phyloP scores from a whole-genome alignment of 2,329 filamentous ascomycete genomes.

The Cytospora piceicola region DNA sequence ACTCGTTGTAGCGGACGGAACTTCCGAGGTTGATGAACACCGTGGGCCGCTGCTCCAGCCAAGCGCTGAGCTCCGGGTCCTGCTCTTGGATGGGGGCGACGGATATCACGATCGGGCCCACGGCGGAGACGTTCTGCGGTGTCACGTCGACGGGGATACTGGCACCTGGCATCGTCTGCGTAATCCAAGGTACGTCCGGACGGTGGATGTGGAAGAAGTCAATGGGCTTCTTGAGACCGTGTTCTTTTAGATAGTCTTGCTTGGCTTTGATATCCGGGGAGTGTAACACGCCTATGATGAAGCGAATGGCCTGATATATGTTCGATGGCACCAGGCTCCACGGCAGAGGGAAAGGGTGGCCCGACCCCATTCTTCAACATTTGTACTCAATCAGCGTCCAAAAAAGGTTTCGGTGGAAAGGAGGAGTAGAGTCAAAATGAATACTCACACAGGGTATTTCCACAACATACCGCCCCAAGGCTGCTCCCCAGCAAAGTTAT shows the following conservation, averaged over 20 bases:
- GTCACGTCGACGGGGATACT: constrained; percentile 34
- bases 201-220: constrained; percentile 31
- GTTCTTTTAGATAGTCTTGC: constrained; percentile 22
- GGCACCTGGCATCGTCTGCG: constrained; percentile 35
- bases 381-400: no score
- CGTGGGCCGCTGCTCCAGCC: constrained; percentile 34
- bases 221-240: constrained; percentile 36
- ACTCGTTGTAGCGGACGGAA: constrained; percentile 32
- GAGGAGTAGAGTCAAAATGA: no score
- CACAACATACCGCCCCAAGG: constrained; percentile 30
- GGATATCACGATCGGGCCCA: constrained; percentile 35
- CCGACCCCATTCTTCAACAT: constrained; percentile 28
- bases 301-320: constrained; percentile 24
- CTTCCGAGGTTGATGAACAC: constrained; percentile 38
- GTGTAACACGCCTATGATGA: constrained; percentile 22
- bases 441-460: constrained; percentile 32
- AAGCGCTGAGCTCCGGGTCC: constrained; percentile 35
- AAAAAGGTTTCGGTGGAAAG: no score
- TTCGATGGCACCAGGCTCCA: constrained; percentile 33
- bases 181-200: constrained; percentile 35
- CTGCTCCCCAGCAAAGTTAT: constrained; percentile 27
- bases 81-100: constrained; percentile 33
- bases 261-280: constrained; percentile 21
- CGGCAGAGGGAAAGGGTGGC: constrained; percentile 33
- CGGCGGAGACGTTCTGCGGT: constrained; percentile 32